A percentile compares a stretch with the other conserved stretches of the same genome.
Evolutionary conservation across 2,329 filamentous ascomycete genomes (phyloP).

Genomic region (Nothophaeocryptopus gaeumannii): DNA sequence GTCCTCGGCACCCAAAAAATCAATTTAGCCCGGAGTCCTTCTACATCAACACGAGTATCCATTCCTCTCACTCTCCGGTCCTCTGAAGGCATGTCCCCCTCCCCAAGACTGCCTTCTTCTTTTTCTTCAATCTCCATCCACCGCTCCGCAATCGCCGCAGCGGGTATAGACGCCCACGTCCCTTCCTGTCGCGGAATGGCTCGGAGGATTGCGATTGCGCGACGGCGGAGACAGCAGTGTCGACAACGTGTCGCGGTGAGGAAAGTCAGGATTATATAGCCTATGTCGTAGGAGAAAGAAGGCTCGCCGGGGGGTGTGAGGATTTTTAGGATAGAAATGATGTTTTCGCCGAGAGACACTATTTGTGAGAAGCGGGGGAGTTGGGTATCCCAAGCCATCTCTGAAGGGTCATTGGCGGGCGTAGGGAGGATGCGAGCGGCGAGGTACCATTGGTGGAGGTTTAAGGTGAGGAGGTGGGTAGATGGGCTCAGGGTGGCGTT

Average conservation of each 20-base stretch:
- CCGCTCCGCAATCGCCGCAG: slow-evolving; percentile 16
- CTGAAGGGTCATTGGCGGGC: not conserved
- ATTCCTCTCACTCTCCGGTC: too few relatives aligned
- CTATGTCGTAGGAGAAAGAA: slow-evolving; percentile 22
- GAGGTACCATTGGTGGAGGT: slow-evolving; percentile 4
- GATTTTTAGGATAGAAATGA: slow-evolving; percentile 1
- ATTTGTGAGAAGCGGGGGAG: slow-evolving; percentile 7
- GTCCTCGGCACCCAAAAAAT: not conserved
- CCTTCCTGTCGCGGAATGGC: slow-evolving; percentile 21
- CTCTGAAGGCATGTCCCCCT: too few relatives aligned
- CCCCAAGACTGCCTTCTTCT: not conserved
- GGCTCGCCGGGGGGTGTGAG: not conserved
- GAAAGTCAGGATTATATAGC: slow-evolving; percentile 15
- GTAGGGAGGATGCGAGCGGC: not conserved
- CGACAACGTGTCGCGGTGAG: slow-evolving; percentile 15
- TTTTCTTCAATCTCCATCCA: slow-evolving; percentile 25
- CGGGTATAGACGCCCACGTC: slow-evolving; percentile 17
- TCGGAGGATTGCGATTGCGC: slow-evolving; percentile 17
- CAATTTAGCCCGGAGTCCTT: too few relatives aligned
- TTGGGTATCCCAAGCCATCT: slow-evolving; percentile 6
- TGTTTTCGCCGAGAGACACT: slow-evolving; percentile 11
- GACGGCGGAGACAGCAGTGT: slow-evolving; percentile 17
- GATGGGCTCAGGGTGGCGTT: not conserved
- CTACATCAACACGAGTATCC: too few relatives aligned
- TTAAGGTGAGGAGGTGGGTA: slow-evolving; percentile 5